phyloP scores from a whole-genome alignment of 129 eudicot genomes.

The Ambrosia artemisiifolia region DNA sequence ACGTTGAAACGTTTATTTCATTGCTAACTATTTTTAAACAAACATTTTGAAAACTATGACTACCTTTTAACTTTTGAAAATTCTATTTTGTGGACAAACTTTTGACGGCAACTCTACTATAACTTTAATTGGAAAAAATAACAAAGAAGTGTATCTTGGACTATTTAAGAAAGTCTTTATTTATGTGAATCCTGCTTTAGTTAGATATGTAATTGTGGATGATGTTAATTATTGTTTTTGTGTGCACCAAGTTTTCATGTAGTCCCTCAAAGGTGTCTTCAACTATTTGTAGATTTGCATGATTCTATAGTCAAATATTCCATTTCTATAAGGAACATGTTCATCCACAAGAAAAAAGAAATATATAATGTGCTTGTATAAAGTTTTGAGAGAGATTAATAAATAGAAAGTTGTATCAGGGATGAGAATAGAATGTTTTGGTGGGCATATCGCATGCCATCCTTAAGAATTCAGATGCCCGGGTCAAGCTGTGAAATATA shows the following conservation, averaged over 20 bases:
- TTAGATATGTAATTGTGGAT: not conserved
- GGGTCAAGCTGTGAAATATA: too few species aligned
- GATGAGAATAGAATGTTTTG: not conserved
- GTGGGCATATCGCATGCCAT: too few species aligned
- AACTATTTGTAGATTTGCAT: constrained; percentile 4
- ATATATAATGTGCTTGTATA: not conserved
- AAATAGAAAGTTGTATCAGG: not conserved
- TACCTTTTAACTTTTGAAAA: not conserved
- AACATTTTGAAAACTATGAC: not conserved
- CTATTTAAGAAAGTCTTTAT: not conserved
- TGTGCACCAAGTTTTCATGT: constrained; percentile 15
- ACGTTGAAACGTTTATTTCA: too few species aligned
- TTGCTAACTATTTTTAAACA: not conserved
- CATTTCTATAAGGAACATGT: constrained; percentile 6
- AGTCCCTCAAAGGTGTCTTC: constrained; percentile 13
- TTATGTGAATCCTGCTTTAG: not conserved
- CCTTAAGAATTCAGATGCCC: too few species aligned
- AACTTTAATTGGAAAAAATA: not conserved
- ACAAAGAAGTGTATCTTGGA: not conserved
- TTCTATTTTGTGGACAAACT: not conserved
- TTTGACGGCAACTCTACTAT: constrained; percentile 6
- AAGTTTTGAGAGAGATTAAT: not conserved
- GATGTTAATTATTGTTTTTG: constrained; percentile 1
- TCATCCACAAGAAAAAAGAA: not conserved
- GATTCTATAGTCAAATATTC: not conserved